Base-by-base conservation (phyloP, 2,329 filamentous ascomycete species). In the Cladosporium sp. region DNA sequence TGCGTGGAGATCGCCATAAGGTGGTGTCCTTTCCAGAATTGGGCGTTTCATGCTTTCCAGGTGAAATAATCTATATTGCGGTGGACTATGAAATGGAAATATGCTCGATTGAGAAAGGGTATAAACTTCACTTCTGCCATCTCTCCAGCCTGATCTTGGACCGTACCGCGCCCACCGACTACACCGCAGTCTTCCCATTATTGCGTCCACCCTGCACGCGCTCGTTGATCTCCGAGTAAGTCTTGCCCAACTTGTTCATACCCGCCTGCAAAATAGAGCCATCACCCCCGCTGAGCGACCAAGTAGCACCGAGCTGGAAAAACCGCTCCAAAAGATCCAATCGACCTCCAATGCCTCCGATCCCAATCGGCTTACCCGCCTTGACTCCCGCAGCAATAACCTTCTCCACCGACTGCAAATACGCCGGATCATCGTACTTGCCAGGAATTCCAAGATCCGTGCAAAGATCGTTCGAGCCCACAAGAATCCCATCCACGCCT, bases 391-490 rank as follows among this genome's bases (percentile, higher is more conserved):
- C 71, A 4, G 56, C 54, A 13, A 70, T 67, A 3, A 64, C 66
- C 50, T 67, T 68, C 33, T 64, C 54, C 6, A 69, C 62, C 0
- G 65, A 57, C 5, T 67, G 50, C 33, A 60, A 43, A 38, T 63
- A 66, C 7, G 55, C 33, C 1, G 62, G 55, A 53, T 68, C 66
- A 30, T 72, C 68, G 48, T 68, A 72, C 38, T 70, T 57, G 2
- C 70, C 70, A 0, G 69, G 68, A 25, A 71, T 72, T 0, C 71
- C 72, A 59, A 74, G 64, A 36, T 74, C 72, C 1, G 68, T 66
- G 16, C 62, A 69, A 42, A 75, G 56, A 50, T 74, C 73, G 42
- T 74, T 74, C 1, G 71, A 69, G 5, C 73, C 72, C 16, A 74
- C 67, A 2, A 75, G 58, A 0, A 75, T 56, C 1, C 60, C 67